Conservation (phyloP, 352 stramenopile species). For the Chrysophaeum taylorii region DNA sequence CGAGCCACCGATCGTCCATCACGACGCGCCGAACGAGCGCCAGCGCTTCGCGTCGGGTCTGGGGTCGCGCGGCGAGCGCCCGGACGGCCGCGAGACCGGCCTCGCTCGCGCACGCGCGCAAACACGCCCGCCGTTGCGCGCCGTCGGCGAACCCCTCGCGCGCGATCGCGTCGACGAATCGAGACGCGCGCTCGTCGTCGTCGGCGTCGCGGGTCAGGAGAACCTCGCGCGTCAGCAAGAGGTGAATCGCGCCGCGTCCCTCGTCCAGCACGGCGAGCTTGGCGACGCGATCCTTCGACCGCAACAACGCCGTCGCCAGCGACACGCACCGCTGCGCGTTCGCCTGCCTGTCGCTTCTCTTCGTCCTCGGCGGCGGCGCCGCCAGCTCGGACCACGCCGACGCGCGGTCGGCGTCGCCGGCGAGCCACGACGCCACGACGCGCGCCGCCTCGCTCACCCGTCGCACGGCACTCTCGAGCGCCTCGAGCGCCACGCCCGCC, state of each 20-base stretch:
- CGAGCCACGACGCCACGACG: background rate
- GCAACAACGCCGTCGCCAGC: background rate
- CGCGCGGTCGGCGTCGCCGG: background rate
- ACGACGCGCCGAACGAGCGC: no score
- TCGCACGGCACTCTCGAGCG: background rate
- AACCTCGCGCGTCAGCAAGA: background rate
- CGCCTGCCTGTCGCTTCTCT: no score
- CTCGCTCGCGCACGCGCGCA: no score
- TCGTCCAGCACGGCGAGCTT: background rate
- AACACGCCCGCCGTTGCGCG: background rate
- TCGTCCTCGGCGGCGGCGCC: no score
- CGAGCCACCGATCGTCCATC: no score
- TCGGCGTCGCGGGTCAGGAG: no score
- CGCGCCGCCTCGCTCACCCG: background rate
- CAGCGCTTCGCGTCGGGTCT: no score
- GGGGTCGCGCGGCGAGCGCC: no score
- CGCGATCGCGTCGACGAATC: no score
- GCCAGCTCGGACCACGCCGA: no score
- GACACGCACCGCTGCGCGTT: background rate
- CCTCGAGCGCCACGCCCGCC: background rate
- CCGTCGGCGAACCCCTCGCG: conserved; percentile 5
- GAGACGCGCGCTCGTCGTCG: no score
- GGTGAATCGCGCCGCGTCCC: background rate
- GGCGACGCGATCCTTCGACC: background rate
- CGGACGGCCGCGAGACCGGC: no score